Evolutionary conservation across 1,284 basidiomycete species (phyloP).

Genomic region (Ganoderma sp.): DNA sequence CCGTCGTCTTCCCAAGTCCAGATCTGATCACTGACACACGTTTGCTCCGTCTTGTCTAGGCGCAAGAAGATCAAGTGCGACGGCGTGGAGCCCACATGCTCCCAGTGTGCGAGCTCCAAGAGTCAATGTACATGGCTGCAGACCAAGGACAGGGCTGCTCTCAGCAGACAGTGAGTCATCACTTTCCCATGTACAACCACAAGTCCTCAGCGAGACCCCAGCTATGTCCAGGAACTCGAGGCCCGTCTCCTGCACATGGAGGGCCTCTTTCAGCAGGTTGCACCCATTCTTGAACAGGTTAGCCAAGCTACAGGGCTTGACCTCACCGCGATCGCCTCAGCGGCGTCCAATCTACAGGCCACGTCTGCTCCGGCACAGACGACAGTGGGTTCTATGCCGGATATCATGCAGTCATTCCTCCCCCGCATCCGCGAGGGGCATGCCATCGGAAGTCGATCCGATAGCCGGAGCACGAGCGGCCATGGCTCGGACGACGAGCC

Average conservation of each 20-base stretch:
- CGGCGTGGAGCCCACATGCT: conserved; percentile 82
- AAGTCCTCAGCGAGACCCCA: conserved; percentile 37
- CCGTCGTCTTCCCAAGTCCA: conserved; percentile 18
- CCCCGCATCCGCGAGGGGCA: conserved; percentile 37
- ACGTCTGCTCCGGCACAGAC: conserved; percentile 35
- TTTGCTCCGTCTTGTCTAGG: conserved; percentile 44
- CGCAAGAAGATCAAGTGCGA: conserved; percentile 91
- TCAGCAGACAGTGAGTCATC: conserved; percentile 78
- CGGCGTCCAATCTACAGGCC: conserved; percentile 33
- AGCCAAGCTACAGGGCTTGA: conserved; percentile 51
- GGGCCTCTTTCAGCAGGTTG: conserved; percentile 75
- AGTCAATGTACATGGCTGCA: conserved; percentile 85
- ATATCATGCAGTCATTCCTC: conserved; percentile 37
- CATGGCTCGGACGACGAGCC: conserved; percentile 36
- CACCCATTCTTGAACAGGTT: conserved; percentile 75
- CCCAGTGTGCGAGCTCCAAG: conserved; percentile 73
- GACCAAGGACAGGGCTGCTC: conserved; percentile 83
- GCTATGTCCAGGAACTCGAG: conserved; percentile 88
- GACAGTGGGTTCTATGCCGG: conserved; percentile 28
- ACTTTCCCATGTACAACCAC: conserved; percentile 14
- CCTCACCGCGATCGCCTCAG: conserved; percentile 41
- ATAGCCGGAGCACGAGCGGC: conserved; percentile 44
- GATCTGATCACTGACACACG: conserved; percentile 23
- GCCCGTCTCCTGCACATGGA: conserved; percentile 85
- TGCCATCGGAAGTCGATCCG: conserved; percentile 40